Conservation (phyloP, 257 asterid genomes). For the Prunella vulgaris region DNA sequence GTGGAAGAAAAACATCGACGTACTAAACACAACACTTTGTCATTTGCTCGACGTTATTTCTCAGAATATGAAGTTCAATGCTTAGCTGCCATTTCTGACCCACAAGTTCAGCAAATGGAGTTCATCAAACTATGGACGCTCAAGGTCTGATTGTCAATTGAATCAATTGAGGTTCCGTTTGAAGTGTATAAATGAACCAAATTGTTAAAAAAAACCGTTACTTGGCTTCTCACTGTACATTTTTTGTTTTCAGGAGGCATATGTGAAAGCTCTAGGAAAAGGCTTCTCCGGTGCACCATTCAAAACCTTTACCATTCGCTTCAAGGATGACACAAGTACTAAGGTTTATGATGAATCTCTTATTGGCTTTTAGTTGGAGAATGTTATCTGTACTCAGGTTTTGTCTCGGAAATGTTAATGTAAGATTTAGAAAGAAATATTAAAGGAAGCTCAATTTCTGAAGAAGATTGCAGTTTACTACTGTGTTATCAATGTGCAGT, state of each 20-base stretch:
- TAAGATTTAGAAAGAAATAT: background rate
- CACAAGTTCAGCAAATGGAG: conserved; percentile 66
- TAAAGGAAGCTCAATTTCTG: background rate
- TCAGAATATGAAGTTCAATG: conserved; percentile 49
- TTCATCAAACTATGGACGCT: conserved; percentile 91
- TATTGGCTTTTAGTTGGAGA: background rate
- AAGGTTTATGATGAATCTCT: conserved; percentile 35
- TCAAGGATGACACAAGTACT: conserved; percentile 29
- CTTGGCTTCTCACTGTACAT: background rate
- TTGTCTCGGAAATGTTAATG: background rate
- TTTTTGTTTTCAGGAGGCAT: conserved; percentile 71
- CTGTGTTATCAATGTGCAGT: background rate
- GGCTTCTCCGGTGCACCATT: conserved; percentile 94
- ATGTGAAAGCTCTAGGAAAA: conserved; percentile 84
- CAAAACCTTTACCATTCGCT: conserved; percentile 61
- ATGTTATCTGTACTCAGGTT: background rate
- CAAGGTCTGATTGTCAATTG: conserved; percentile 54
- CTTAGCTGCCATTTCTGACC: conserved; percentile 58
- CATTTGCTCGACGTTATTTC: conserved; percentile 78
- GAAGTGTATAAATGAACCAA: background rate
- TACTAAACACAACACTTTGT: conserved; percentile 49
- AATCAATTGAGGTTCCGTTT: conserved; percentile 7
- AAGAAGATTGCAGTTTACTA: background rate
- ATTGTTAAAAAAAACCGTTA: background rate
- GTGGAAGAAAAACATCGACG: conserved; percentile 73